phyloP scores from a whole-genome alignment of 345 rosid genomes.

The Salix udensis region DNA sequence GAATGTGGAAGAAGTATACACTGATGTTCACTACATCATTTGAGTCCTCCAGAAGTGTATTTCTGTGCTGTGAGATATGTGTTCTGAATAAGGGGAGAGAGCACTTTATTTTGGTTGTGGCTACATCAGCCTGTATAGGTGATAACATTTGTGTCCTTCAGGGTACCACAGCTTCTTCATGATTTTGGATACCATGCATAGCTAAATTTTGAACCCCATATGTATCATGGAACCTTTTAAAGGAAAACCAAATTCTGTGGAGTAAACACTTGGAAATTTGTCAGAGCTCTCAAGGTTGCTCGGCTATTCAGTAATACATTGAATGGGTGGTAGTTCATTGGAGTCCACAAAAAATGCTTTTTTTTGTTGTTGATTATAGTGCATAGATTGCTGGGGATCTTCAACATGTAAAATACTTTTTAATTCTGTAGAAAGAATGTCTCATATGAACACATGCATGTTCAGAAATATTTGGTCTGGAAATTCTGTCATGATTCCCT shows the following conservation, averaged over 20 bases:
- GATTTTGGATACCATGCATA: conserved; percentile 12
- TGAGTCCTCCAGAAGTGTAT: conserved; percentile 12
- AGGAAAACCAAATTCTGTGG: conserved; percentile 23
- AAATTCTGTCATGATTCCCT: background rate
- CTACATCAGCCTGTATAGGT: conserved; percentile 17
- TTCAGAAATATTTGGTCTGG: background rate
- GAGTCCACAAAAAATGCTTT: conserved; percentile 10
- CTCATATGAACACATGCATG: background rate
- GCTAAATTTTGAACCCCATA: conserved; percentile 5
- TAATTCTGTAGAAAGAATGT: background rate
- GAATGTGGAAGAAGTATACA: background rate
- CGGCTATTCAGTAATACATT: conserved; percentile 29
- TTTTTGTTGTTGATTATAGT: background rate
- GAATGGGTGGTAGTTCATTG: conserved; percentile 27
- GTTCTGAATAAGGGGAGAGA: conserved; percentile 8
- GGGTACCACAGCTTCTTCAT: conserved; percentile 20
- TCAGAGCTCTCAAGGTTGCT: conserved; percentile 31
- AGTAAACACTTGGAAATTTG: conserved; percentile 20
- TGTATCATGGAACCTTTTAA: conserved; percentile 17
- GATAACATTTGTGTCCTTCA: conserved; percentile 19
- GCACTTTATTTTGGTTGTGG: conserved; percentile 16
- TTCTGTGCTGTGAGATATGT: conserved; percentile 14
- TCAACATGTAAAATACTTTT: background rate
- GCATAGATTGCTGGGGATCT: background rate
- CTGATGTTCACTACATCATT: conserved; percentile 14